Percentiles rank a stretch among this genome's conserved stretches.
These are phyloP conservation scores for Leavenworthia alabamica DNA, from an alignment of 345 rosid species.

Conservation along the genomic window DNA sequence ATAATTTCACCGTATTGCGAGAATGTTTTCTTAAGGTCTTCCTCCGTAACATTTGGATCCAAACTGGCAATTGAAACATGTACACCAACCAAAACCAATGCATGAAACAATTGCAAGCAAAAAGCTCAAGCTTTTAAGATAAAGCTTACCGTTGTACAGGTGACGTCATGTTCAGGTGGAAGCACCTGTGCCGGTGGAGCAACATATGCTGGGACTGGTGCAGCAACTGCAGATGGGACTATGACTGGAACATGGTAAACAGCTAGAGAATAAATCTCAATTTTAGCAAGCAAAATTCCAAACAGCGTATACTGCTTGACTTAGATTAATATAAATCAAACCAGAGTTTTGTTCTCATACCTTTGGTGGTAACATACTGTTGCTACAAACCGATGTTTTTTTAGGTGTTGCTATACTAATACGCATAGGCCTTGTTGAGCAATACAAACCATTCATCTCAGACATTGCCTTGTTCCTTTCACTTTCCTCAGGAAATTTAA, in stretches of 20 bases:
- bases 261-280: conserved; percentile 19
- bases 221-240: conserved; percentile 43
- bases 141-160: conserved; percentile 74
- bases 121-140: background rate
- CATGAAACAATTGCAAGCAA: conserved; percentile 7
- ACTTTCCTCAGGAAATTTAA: conserved; percentile 78
- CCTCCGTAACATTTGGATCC: conserved; percentile 82
- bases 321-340: background rate
- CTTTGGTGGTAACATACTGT: conserved; percentile 59
- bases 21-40: conserved; percentile 71
- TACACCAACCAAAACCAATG: conserved; percentile 25
- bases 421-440: conserved; percentile 93
- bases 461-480: conserved; percentile 91
- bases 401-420: conserved; percentile 89
- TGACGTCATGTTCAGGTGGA: conserved; percentile 61
- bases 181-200: conserved; percentile 57
- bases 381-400: conserved; percentile 61
- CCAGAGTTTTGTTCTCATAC: conserved; percentile 26
- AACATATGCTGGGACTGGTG: conserved; percentile 58
- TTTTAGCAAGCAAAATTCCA: conserved; percentile 7
- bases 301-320: background rate
- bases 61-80: conserved; percentile 75
- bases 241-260: conserved; percentile 27
- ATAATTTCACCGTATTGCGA: conserved; percentile 65
- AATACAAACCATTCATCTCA: conserved; percentile 90